Conservation (phyloP, 2,329 filamentous ascomycete genomes). For the Rutstroemia sp. region DNA sequence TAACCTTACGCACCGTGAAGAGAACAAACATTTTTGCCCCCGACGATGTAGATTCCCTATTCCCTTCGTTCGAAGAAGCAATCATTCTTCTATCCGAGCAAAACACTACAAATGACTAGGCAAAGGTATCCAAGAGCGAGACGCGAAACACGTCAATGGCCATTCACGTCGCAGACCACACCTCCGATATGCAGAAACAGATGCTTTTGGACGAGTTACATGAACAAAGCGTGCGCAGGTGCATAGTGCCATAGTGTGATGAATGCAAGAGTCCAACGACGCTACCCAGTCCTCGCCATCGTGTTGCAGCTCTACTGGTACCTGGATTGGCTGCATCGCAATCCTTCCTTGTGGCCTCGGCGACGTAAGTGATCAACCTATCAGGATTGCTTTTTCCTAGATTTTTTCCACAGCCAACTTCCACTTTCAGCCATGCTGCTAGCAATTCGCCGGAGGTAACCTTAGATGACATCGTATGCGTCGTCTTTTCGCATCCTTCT, state of each 20-base stretch:
- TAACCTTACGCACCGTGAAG: neutral
- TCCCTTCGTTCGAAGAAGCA: neutral
- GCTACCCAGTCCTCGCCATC: neutral
- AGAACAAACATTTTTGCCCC: neutral
- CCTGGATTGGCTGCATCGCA: conserved; percentile 6
- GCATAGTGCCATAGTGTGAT: neutral
- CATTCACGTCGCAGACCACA: conserved; percentile 21
- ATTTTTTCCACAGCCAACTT: neutral
- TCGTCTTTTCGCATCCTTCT: neutral
- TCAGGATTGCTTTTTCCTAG: neutral
- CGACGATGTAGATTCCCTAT: neutral
- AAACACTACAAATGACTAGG: neutral
- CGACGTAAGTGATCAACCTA: conserved; percentile 1
- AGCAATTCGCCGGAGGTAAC: conserved; percentile 2
- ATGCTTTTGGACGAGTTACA: neutral
- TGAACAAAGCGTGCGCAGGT: neutral
- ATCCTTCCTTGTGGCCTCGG: conserved; percentile 1
- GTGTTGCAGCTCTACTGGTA: neutral
- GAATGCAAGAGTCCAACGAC: conserved; percentile 2
- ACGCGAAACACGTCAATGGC: conserved; percentile 21
- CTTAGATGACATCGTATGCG: conserved; percentile 1
- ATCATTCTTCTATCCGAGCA: neutral
- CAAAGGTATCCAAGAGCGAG: conserved; percentile 12
- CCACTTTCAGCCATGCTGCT: neutral
- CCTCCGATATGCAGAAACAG: conserved; percentile 16